Conservation (phyloP, 129 eudicot species). For the Flaveria trinervia region DNA sequence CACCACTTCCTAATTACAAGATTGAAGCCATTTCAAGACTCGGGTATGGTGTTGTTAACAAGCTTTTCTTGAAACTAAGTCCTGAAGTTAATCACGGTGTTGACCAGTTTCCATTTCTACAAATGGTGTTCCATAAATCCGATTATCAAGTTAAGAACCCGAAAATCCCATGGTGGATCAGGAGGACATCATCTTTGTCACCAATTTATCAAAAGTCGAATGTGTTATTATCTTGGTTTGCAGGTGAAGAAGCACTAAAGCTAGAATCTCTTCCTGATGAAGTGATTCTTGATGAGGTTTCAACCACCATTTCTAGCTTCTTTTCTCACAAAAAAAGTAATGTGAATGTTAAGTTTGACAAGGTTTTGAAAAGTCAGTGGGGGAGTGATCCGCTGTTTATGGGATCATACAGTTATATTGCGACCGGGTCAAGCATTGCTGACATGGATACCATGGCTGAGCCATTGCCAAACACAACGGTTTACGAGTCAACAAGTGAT, state of each 20-base stretch:
- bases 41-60: conserved; percentile 91
- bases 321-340: conserved; percentile 26
- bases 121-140: conserved; percentile 61
- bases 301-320: conserved; percentile 65
- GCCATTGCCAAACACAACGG: conserved; percentile 55
- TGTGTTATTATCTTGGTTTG: conserved; percentile 79
- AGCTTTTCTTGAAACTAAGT: conserved; percentile 66
- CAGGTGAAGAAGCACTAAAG: conserved; percentile 83
- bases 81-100: conserved; percentile 36
- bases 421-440: conserved; percentile 75
- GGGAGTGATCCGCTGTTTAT: conserved; percentile 84
- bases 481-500: conserved; percentile 20
- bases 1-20: conserved; percentile 73
- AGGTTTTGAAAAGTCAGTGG: conserved; percentile 75
- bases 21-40: conserved; percentile 69
- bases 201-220: conserved; percentile 67
- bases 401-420: conserved; percentile 90
- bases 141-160: conserved; percentile 46
- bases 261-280: conserved; percentile 66
- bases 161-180: conserved; percentile 81
- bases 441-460: conserved; percentile 75
- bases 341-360: conserved; percentile 36
- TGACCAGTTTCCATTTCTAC: conserved; percentile 62
- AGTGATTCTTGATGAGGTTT: conserved; percentile 60
- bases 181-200: conserved; percentile 57